These are phyloP conservation scores for Chrysanthemum seticuspe DNA, from an alignment of 129 eudicot species.

Conservation along the genomic window DNA sequence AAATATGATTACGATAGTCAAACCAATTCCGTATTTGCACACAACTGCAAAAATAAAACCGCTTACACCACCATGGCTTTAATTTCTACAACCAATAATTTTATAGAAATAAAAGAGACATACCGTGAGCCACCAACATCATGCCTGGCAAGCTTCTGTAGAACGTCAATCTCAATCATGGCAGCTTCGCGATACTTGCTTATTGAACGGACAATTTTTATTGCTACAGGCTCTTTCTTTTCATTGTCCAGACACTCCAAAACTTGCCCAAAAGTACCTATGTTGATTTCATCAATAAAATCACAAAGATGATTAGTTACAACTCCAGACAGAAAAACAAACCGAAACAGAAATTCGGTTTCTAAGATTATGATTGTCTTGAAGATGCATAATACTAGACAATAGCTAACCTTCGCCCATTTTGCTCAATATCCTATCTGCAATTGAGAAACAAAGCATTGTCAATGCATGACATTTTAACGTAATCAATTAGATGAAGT, in stretches of 20 bases:
- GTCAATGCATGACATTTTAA: not conserved
- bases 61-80: conserved; percentile 46
- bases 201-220: conserved; percentile 80
- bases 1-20: conserved; percentile 99
- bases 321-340: not conserved
- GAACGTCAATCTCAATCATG: conserved; percentile 82
- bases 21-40: conserved; percentile 99
- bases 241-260: conserved; percentile 88
- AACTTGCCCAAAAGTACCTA: conserved; percentile 92
- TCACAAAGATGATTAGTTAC: conserved; percentile 1
- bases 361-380: not conserved
- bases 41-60: conserved; percentile 92
- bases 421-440: conserved; percentile 87
- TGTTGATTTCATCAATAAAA: conserved; percentile 17
- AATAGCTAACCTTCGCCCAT: conserved; percentile 88
- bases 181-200: conserved; percentile 91
- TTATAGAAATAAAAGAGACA: conserved; percentile 7
- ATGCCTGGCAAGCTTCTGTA: conserved; percentile 77
- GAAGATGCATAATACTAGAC: conserved; percentile 13
- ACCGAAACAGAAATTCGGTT: not conserved
- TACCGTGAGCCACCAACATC: conserved; percentile 82
- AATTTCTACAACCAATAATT: conserved; percentile 23
- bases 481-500: conserved; percentile 4
- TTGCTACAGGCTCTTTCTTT: conserved; percentile 81
- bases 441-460: conserved; percentile 26